phyloP scores from a whole-genome alignment of 2,329 filamentous ascomycete genomes.

The Coniochaeta sp. region DNA sequence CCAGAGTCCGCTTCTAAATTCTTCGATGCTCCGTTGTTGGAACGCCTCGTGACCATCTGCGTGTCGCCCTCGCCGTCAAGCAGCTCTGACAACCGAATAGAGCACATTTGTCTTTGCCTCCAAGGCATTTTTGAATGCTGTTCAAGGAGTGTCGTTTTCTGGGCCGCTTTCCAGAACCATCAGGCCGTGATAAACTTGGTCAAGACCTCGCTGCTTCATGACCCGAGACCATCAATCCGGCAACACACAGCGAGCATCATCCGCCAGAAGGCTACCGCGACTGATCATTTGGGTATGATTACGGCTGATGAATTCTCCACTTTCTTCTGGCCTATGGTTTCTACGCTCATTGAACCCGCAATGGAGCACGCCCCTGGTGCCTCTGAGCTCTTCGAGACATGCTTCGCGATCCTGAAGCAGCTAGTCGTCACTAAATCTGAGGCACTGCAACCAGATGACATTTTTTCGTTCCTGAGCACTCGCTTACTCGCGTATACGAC shows the following conservation, averaged over 20 bases:
- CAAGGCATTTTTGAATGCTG: slow-evolving; percentile 32
- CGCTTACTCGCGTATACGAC: slow-evolving; percentile 20
- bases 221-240: slow-evolving; percentile 27
- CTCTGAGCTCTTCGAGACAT: slow-evolving; percentile 36
- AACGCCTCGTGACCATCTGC: slow-evolving; percentile 22
- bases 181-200: slow-evolving; percentile 18
- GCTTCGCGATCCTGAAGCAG: slow-evolving; percentile 29
- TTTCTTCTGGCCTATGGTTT: slow-evolving; percentile 39
- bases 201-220: slow-evolving; percentile 26
- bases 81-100: slow-evolving; percentile 17
- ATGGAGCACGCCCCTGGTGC: slow-evolving; percentile 24
- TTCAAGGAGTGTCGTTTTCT: slow-evolving; percentile 27
- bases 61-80: slow-evolving; percentile 11
- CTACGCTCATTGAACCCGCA: slow-evolving; percentile 27
- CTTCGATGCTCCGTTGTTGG: slow-evolving; percentile 19
- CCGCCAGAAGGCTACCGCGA: slow-evolving; percentile 13
- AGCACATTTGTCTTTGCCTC: slow-evolving; percentile 26
- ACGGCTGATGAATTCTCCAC: slow-evolving; percentile 25
- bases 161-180: slow-evolving; percentile 26
- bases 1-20: slow-evolving; percentile 8
- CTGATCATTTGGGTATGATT: slow-evolving; percentile 9
- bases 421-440: slow-evolving; percentile 12
- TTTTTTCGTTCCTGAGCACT: not conserved
- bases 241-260: slow-evolving; percentile 26
- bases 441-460: not conserved